Percentiles rank a stretch among this genome's conserved stretches.
These are phyloP conservation scores for Silybum marianum DNA, from an alignment of 129 eudicot genomes.

Conservation along the genomic window DNA sequence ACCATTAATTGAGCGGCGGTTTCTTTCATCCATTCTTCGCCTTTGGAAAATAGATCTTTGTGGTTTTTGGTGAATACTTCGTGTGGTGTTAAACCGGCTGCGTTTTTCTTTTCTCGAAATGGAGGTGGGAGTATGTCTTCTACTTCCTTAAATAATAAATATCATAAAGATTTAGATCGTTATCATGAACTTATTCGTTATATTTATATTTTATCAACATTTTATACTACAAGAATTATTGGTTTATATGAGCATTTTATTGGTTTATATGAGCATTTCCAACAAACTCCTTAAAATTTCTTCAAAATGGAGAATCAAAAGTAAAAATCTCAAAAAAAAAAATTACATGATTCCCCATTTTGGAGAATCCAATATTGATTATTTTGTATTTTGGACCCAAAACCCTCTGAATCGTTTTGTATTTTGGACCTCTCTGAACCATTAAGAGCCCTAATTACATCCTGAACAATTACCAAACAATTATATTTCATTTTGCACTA, in stretches of 20 bases:
- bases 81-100: slow-evolving; percentile 21
- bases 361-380: too few species aligned
- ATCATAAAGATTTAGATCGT: neutral
- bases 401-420: too few species aligned
- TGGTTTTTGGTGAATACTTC: slow-evolving; percentile 26
- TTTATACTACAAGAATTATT: neutral
- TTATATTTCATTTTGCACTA: too few species aligned
- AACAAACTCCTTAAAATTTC: too few species aligned
- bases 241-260: neutral
- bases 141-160: slow-evolving; percentile 8
- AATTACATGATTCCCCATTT: too few species aligned
- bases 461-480: too few species aligned
- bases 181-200: neutral
- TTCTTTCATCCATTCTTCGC: slow-evolving; percentile 32
- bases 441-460: too few species aligned
- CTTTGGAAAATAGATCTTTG: slow-evolving; percentile 22
- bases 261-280: neutral
- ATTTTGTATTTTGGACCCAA: too few species aligned
- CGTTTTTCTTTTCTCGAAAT: slow-evolving; percentile 26
- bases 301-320: too few species aligned
- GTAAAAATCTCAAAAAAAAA: too few species aligned
- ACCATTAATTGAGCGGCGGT: slow-evolving; percentile 27
- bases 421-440: too few species aligned
- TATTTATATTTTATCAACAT: neutral
- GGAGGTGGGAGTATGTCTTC: slow-evolving; percentile 20